Evolutionary conservation across 768 basidiomycete species (phyloP).

Genomic region (Ramaria sp.): DNA sequence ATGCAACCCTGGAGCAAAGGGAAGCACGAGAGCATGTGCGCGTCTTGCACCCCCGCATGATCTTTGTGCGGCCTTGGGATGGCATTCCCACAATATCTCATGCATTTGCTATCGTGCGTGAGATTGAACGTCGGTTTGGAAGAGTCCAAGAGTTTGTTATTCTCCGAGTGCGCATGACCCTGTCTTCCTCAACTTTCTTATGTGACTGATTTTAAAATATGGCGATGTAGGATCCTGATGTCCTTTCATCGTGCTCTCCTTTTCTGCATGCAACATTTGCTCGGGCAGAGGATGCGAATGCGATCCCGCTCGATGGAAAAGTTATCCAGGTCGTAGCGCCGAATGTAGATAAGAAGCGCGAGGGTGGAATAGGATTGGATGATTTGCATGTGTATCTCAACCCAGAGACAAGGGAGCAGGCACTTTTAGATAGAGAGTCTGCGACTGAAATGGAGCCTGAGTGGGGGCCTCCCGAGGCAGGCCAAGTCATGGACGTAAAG

Average conservation of each 20-base stretch:
- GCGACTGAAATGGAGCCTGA: background rate
- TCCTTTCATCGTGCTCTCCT: slow-evolving; percentile 31
- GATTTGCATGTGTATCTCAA: slow-evolving; percentile 22
- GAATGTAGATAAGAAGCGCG: slow-evolving; percentile 10
- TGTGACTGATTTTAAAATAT: background rate
- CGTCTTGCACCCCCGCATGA: slow-evolving; percentile 15
- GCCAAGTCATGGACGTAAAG: slow-evolving; percentile 4
- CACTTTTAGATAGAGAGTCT: too few species aligned
- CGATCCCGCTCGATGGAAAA: slow-evolving; percentile 23
- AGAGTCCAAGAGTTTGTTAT: slow-evolving; percentile 5
- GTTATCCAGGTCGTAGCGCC: slow-evolving; percentile 23
- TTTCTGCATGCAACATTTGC: slow-evolving; percentile 36
- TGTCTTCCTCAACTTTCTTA: background rate
- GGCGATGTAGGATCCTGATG: slow-evolving; percentile 35
- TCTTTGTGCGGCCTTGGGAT: slow-evolving; percentile 31
- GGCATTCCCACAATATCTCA: slow-evolving; percentile 37
- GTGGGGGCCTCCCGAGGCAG: background rate
- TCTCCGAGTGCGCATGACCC: background rate
- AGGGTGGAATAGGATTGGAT: slow-evolving; percentile 25
- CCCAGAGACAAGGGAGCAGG: background rate
- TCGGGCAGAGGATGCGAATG: slow-evolving; percentile 29
- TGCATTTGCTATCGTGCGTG: slow-evolving; percentile 40
- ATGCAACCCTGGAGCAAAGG: too few species aligned
- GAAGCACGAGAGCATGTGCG: too few species aligned
- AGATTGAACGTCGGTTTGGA: slow-evolving; percentile 32